Evolutionary conservation across 345 rosid genomes (phyloP), one percentile per base, ranked within the genome.

Genomic region (Microthlaspi erraticum): DNA sequence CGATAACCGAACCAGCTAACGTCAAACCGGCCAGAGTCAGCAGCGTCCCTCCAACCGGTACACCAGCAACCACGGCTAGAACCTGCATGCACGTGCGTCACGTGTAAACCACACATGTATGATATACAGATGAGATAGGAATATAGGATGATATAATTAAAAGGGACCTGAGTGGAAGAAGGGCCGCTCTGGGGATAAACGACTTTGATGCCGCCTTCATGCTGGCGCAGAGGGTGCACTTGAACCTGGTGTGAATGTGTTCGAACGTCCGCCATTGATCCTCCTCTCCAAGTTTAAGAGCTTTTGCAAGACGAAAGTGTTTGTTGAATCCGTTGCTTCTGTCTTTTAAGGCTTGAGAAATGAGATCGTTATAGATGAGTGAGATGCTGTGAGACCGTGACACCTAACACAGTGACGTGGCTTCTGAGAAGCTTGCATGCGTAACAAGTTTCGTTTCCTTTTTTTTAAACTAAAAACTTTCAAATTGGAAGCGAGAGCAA

Each of bases 21-120:
- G 86, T 81, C 63, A 88, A 20, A 7, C 94, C 97, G 1, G 94
- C 82, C 3, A 91, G 76, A 17, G 83, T 79, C 17, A 91, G 85
- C 48, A 93, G 83, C 12, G 87, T 78, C 17, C 92, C 88, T 29
- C 88, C 85, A 0, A 83, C 61, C 0, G 94, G 97, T 1, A 88
- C 79, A 23, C 81, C 71, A 0, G 87, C 64, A 2, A 88, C 34
- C 60, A 83, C 82, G 0, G 93, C 90, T 12, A 90, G 69, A 13
- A 90, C 77, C 75, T 83, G 80, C 76, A 76, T 39, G 71, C 54
- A 60, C 29, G 29, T 5, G 29, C 29, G n/a, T 17, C 58, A 37
- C 17, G 26, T 17, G 36, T 12, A 29, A 57, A 55, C 36, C 57
- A 19, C 19, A 13, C 34, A 46, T 13, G 17, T 16, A 54, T 55